phyloP scores from a whole-genome alignment of 331 rosid species.

The Pyrus hybrid region DNA sequence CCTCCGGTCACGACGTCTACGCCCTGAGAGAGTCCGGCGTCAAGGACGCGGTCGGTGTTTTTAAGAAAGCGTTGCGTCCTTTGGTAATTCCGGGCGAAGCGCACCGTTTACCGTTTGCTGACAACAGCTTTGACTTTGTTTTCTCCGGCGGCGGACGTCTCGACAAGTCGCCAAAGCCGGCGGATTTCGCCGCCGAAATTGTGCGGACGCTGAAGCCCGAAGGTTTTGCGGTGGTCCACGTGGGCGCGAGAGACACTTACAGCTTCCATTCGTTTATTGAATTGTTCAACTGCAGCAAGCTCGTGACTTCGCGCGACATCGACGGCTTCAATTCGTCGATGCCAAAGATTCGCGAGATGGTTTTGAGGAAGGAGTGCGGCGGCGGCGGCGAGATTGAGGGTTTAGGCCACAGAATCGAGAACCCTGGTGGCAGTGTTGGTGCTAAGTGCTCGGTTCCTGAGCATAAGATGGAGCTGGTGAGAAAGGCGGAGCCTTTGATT shows the following conservation, averaged over 20 bases:
- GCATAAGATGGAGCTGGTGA: conserved; percentile 58
- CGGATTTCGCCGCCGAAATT: conserved; percentile 62
- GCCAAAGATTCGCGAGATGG: conserved; percentile 65
- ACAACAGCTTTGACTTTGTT: conserved; percentile 52
- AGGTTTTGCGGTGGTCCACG: conserved; percentile 87
- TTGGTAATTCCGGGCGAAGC: conserved; percentile 48
- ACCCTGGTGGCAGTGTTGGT: conserved; percentile 19
- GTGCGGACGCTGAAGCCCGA: conserved; percentile 62
- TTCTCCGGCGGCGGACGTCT: conserved; percentile 63
- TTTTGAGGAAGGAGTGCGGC: conserved; percentile 48
- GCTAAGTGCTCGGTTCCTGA: conserved; percentile 70
- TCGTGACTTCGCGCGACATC: conserved; percentile 55
- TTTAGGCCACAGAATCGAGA: conserved; percentile 5
- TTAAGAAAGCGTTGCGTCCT: conserved; percentile 60
- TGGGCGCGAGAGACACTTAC: conserved; percentile 63
- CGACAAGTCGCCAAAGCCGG: conserved; percentile 39
- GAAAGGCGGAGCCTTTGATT: conserved; percentile 77
- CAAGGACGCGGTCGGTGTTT: conserved; percentile 48
- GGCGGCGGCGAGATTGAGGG: background rate
- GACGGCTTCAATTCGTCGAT: conserved; percentile 57
- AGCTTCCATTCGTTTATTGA: conserved; percentile 90
- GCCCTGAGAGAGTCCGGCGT: conserved; percentile 76
- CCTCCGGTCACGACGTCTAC: conserved; percentile 60
- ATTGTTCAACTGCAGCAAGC: conserved; percentile 67
- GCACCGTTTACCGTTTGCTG: conserved; percentile 48